phyloP scores from a whole-genome alignment of 495 filamentous ascomycete genomes.

The Lasiosphaeriaceae sp. region DNA sequence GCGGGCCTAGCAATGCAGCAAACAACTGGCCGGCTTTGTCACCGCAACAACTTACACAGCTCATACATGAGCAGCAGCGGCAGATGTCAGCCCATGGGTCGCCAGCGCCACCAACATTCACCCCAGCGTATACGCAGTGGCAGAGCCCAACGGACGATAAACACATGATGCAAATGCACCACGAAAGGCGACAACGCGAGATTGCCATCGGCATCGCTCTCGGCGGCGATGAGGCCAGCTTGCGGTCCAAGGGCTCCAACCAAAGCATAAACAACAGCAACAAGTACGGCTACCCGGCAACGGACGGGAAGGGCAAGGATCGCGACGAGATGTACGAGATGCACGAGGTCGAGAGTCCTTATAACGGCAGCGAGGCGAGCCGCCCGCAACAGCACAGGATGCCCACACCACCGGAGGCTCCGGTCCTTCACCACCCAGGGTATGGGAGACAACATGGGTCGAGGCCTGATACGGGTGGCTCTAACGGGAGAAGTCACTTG shows the following conservation, averaged over 20 bases:
- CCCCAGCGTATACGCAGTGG: slow-evolving; percentile 28
- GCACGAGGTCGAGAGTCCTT: slow-evolving; percentile 30
- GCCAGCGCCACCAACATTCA: slow-evolving; percentile 26
- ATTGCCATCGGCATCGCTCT: slow-evolving; percentile 34
- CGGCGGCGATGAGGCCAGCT: slow-evolving; percentile 28
- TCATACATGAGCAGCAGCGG: slow-evolving; percentile 15
- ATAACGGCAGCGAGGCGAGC: slow-evolving; percentile 10
- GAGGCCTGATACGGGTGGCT: slow-evolving; percentile 14
- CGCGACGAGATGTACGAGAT: slow-evolving; percentile 30
- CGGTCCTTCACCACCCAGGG: slow-evolving; percentile 31
- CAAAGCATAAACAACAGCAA: slow-evolving; percentile 16
- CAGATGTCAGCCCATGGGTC: slow-evolving; percentile 6
- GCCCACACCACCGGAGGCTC: slow-evolving; percentile 23
- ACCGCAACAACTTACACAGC: slow-evolving; percentile 21
- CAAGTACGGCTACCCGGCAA: slow-evolving; percentile 4
- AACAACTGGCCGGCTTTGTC: slow-evolving; percentile 21
- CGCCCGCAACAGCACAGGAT: slow-evolving; percentile 13
- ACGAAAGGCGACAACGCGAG: slow-evolving; percentile 23
- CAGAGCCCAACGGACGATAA: slow-evolving; percentile 27
- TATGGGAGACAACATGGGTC: slow-evolving; percentile 24
- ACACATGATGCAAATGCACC: slow-evolving; percentile 21
- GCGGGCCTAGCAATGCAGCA: slow-evolving; percentile 25
- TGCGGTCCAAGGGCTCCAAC: slow-evolving; percentile 25
- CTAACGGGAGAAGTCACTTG: not conserved
- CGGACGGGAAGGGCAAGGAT: slow-evolving; percentile 31